Percentiles rank a stretch among this genome's conserved stretches.
Conservation (phyloP, 352 stramenopile genomes). For the Lagenidium giganteum region DNA sequence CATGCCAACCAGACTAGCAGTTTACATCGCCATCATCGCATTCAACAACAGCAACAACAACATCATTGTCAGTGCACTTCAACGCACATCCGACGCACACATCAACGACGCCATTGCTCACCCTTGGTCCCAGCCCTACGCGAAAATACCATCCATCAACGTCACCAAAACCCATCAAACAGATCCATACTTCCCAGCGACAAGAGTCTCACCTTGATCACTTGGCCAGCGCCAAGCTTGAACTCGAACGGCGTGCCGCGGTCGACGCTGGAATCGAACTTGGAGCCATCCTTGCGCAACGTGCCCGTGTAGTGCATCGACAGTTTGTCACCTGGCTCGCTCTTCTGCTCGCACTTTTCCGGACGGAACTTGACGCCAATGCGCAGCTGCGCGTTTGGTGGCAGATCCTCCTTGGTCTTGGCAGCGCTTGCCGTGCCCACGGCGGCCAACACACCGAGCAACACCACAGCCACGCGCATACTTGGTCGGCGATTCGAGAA, state of each 20-base stretch:
- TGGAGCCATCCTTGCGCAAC: slow-evolving; percentile 92
- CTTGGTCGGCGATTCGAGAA: slow-evolving; percentile 5
- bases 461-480: too few relatives aligned
- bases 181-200: background rate
- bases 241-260: slow-evolving; percentile 94
- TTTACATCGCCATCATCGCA: background rate
- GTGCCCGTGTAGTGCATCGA: slow-evolving; percentile 96
- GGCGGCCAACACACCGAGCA: too few relatives aligned
- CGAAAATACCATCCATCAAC: background rate
- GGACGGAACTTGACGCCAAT: slow-evolving; percentile 79
- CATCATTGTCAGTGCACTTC: slow-evolving; percentile 1
- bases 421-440: too few relatives aligned
- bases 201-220: slow-evolving; percentile 86
- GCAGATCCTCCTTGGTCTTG: slow-evolving; percentile 68
- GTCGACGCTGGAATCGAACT: slow-evolving; percentile 97
- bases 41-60: slow-evolving; percentile 9
- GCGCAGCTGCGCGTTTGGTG: slow-evolving; percentile 58
- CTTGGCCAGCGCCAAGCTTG: slow-evolving; percentile 88
- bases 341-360: slow-evolving; percentile 65
- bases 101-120: too few relatives aligned
- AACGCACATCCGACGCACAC: background rate
- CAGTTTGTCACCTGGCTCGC: slow-evolving; percentile 81
- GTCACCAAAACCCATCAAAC: slow-evolving; percentile 5
- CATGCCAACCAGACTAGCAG: slow-evolving; percentile 73
- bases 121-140: slow-evolving; percentile 79